Evolutionary conservation across 139 green algal species (phyloP).

Genomic region (Coelastrella sp.): DNA sequence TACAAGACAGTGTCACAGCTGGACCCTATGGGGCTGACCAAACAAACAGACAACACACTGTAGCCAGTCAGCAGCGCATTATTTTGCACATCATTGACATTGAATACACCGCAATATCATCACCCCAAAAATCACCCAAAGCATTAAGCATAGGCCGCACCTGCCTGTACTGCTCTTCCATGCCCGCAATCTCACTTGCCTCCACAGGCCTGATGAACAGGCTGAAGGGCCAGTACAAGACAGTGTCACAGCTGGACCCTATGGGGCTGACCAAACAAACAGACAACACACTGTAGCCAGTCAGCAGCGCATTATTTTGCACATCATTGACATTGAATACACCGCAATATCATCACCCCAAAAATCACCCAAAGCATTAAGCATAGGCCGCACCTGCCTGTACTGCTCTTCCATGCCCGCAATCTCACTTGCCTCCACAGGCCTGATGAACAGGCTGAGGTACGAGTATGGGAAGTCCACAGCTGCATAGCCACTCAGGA

Average conservation of each 20-base stretch:
- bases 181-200: conserved; percentile 76
- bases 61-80: too few species aligned
- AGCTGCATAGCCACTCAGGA: conserved; percentile 93
- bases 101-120: not conserved
- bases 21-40: too few species aligned
- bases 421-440: conserved; percentile 85
- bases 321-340: too few species aligned
- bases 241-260: too few species aligned
- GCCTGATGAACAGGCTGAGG: conserved; percentile 91
- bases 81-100: too few species aligned
- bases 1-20: conserved; percentile 52
- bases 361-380: not conserved
- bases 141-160: conserved; percentile 39
- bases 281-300: too few species aligned
- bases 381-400: conserved; percentile 63
- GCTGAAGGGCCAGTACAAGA: conserved; percentile 88
- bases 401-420: conserved; percentile 85
- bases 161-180: conserved; percentile 87
- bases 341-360: not conserved
- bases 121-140: not conserved
- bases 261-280: too few species aligned
- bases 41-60: too few species aligned
- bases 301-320: too few species aligned
- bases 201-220: conserved; percentile 91
- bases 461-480: conserved; percentile 95